These are phyloP conservation scores for Dioszegia crocea DNA, from an alignment of 768 basidiomycete genomes.

Conservation along the genomic window DNA sequence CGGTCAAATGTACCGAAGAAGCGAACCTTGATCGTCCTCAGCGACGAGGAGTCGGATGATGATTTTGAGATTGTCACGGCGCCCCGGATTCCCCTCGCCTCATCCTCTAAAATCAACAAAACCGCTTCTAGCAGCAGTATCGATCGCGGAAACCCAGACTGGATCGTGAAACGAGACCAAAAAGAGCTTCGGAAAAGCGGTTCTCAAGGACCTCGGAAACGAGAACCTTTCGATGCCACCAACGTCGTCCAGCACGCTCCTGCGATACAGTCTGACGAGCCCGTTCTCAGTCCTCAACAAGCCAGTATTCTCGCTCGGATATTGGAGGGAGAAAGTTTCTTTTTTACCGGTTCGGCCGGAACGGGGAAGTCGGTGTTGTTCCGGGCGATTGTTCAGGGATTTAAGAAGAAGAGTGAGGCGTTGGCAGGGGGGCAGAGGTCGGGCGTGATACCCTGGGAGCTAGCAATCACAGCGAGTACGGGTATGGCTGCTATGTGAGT, in stretches of 20 bases:
- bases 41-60: no score
- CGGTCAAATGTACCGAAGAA: no score
- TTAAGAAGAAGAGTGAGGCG: constrained; percentile 46
- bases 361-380: constrained; percentile 95
- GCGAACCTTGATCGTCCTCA: no score
- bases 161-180: background rate
- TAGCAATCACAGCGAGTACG: constrained; percentile 81
- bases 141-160: background rate
- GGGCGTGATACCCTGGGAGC: constrained; percentile 15
- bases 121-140: background rate
- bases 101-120: background rate
- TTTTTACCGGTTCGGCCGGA: constrained; percentile 96
- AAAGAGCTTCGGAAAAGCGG: background rate
- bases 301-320: constrained; percentile 22
- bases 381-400: constrained; percentile 75
- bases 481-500: constrained; percentile 65
- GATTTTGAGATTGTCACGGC: background rate
- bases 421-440: background rate
- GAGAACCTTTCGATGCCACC: background rate
- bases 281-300: constrained; percentile 24
- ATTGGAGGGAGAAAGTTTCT: constrained; percentile 63
- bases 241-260: background rate
- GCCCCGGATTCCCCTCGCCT: background rate
- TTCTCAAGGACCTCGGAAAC: background rate
- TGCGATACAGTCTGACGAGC: background rate